Evolutionary conservation across 2,329 filamentous ascomycete species (phyloP).

Genomic region (Fusarium stilboides): DNA sequence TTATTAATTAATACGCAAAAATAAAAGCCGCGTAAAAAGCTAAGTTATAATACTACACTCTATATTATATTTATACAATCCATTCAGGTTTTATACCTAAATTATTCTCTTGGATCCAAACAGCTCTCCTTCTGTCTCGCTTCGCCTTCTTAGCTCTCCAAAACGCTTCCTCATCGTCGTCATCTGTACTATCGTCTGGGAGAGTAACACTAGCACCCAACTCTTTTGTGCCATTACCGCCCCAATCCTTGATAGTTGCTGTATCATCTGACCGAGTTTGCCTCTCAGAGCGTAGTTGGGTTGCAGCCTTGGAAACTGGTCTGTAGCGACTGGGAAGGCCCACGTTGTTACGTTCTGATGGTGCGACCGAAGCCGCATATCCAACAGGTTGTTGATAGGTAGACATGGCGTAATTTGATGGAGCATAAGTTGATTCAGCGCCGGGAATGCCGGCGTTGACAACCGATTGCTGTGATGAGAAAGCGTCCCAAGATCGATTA

Average conservation of each 20-base stretch:
- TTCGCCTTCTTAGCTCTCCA: slow-evolving; percentile 33
- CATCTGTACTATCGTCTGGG: slow-evolving; percentile 14
- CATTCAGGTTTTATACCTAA: slow-evolving; percentile 16
- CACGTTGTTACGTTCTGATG: slow-evolving; percentile 34
- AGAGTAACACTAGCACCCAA: background rate
- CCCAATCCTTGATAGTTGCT: background rate
- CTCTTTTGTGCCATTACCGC: background rate
- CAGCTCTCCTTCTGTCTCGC: slow-evolving; percentile 28
- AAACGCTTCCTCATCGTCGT: slow-evolving; percentile 28
- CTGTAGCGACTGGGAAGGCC: slow-evolving; percentile 39
- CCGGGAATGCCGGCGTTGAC: background rate
- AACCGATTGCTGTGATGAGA: background rate
- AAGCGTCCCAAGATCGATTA: slow-evolving; percentile 2
- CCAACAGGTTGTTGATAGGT: background rate
- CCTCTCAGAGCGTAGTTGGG: background rate
- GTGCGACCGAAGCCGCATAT: slow-evolving; percentile 31
- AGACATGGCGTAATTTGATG: slow-evolving; percentile 25
- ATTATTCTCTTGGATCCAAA: slow-evolving; percentile 26
- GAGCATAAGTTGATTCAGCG: background rate
- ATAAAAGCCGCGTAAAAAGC: too few relatives aligned
- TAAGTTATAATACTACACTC: too few relatives aligned
- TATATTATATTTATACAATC: slow-evolving; percentile 1
- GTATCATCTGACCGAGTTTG: background rate
- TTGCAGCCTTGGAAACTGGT: slow-evolving; percentile 24
- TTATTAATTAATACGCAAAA: too few relatives aligned